Evolutionary conservation across 1,284 basidiomycete species (phyloP), one percentile per base, ranked within the genome.

Genomic region (Stereum hirsutum): DNA sequence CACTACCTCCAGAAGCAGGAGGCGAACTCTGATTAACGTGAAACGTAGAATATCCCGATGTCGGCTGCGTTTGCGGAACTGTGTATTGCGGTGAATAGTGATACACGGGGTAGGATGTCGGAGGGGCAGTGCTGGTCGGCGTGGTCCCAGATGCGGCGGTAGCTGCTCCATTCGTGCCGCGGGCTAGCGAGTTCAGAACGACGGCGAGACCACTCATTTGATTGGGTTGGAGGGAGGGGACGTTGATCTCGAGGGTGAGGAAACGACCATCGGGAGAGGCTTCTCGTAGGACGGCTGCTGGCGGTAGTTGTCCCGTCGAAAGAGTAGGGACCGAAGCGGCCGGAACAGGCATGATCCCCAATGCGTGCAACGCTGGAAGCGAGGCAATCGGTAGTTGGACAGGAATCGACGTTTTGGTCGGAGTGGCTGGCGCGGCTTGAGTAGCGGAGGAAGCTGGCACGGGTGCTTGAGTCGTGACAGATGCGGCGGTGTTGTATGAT

Each of bases 171-270:
- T 17, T 20, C 2, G 42, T 32, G 21, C 35, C 35, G 14, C 49
- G 56, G 53, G 61, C 78, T 48, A 87, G 58, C 5, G 78, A 77
- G 57, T 83, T 85, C 46, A 88, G 60, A 7, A 88, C 64, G 47
- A 81, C 61, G 21, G 81, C 81, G 48, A 87, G 53, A 10, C 83
- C 82, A 52, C 70, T 82, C 76, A 84, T 81, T 54, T 88, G 84
- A 14, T 72, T 64, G 11, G 74, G 66, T 55, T 85, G 80, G 43
- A 88, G 63, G 12, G 79, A 59, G 12, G 76, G 77, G 20, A 86
- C 74, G 48, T 87, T 86, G 54, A 88, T 82, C 50, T 88, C 85
- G 45, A 88, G 62, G 53, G 70, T 81, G 47, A 87, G 60, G 68
- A 79, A 76, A 21, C 72, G 71, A 11, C 83, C 84, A 53, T 83